These are phyloP conservation scores for Kwoniella dendrophila DNA, from an alignment of 768 basidiomycete genomes.

Conservation along the genomic window DNA sequence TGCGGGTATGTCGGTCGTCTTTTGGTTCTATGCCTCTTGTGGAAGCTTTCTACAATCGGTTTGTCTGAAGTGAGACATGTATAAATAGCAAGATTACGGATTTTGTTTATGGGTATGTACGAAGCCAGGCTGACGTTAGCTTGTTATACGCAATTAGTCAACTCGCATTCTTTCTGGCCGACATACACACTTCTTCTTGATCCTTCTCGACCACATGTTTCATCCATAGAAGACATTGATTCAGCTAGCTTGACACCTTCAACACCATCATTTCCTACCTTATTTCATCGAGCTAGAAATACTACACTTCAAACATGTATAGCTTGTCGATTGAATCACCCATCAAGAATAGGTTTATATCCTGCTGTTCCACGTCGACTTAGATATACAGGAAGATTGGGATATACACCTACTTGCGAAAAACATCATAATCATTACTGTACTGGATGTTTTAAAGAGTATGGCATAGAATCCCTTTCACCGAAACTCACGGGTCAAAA, in stretches of 20 bases:
- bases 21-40: background rate
- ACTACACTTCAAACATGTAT: constrained; percentile 26
- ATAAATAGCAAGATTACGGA: background rate
- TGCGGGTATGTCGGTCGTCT: constrained; percentile 15
- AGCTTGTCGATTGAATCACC: constrained; percentile 32
- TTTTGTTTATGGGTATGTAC: background rate
- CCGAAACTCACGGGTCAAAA: background rate
- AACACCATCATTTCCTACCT: constrained; percentile 20
- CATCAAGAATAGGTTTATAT: constrained; percentile 17
- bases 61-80: too few relatives aligned
- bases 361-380: constrained; percentile 17
- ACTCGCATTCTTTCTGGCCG: constrained; percentile 33
- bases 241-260: constrained; percentile 23
- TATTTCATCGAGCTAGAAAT: constrained; percentile 25
- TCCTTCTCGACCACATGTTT: constrained; percentile 17
- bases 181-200: constrained; percentile 26
- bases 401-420: constrained; percentile 23
- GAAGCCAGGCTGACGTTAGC: background rate
- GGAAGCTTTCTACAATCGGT: too few relatives aligned
- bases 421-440: constrained; percentile 25
- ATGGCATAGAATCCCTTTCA: constrained; percentile 1
- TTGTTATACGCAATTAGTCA: constrained; percentile 11
- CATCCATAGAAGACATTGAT: constrained; percentile 18
- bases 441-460: constrained; percentile 18
- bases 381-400: constrained; percentile 13